Percentiles rank a stretch among this genome's conserved stretches.
Evolutionary conservation across 2,329 filamentous ascomycete species (phyloP).

Genomic region (Diaporthe longicolla): DNA sequence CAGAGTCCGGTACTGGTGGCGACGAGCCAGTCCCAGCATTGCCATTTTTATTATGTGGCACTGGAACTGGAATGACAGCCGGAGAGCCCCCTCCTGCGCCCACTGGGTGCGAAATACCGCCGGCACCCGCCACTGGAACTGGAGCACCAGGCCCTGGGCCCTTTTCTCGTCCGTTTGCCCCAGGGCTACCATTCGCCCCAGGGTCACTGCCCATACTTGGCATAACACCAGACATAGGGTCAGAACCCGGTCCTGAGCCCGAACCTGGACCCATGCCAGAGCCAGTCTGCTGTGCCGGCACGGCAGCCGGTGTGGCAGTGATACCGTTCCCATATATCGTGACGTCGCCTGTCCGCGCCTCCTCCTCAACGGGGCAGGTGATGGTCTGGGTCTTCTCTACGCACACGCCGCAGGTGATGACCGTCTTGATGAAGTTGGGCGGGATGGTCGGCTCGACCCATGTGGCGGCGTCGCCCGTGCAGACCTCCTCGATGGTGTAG

Average conservation of each 20-base stretch:
- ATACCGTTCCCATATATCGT: conserved; percentile 54
- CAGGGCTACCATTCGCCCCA: not conserved
- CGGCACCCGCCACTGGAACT: not conserved
- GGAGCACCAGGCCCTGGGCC: not conserved
- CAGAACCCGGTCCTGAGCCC: too few relatives aligned
- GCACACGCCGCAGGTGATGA: conserved; percentile 54
- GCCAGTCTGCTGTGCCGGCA: conserved; percentile 14
- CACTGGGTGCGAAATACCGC: too few relatives aligned
- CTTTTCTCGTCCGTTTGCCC: not conserved
- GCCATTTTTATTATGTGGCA: not conserved
- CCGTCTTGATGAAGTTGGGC: conserved; percentile 56
- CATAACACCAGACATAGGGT: not conserved
- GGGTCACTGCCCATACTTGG: not conserved
- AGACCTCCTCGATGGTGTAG: conserved; percentile 57
- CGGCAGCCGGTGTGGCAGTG: conserved; percentile 49
- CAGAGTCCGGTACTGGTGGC: not conserved
- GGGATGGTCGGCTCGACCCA: conserved; percentile 52
- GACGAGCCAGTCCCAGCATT: not conserved
- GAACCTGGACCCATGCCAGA: not conserved
- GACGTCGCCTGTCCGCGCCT: conserved; percentile 50
- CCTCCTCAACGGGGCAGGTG: conserved; percentile 54
- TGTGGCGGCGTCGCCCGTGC: conserved; percentile 49
- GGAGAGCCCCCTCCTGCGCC: conserved; percentile 2
- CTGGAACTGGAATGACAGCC: not conserved
- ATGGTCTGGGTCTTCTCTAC: conserved; percentile 52